A percentile compares a stretch with the other conserved stretches of the same genome.
phyloP scores from a whole-genome alignment of 2,329 filamentous ascomycete genomes.

The Tolypocladium ovalisporum region DNA sequence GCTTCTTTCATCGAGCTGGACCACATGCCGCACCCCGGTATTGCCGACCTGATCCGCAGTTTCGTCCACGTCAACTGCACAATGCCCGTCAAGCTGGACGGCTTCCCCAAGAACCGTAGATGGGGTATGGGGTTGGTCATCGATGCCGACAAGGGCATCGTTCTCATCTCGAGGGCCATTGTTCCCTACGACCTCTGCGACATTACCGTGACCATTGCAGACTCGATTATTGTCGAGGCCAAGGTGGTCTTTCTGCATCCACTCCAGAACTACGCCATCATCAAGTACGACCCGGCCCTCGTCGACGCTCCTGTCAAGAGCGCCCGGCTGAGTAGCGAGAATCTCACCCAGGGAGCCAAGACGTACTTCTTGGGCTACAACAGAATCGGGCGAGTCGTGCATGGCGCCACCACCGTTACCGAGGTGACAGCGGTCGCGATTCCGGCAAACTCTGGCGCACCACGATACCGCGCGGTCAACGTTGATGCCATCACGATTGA shows the following conservation, averaged over 20 bases:
- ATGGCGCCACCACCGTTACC: slow-evolving; percentile 88
- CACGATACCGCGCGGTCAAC: slow-evolving; percentile 88
- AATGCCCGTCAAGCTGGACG: slow-evolving; percentile 93
- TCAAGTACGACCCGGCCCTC: slow-evolving; percentile 86
- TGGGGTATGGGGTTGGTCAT: slow-evolving; percentile 96
- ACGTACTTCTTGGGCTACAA: slow-evolving; percentile 99
- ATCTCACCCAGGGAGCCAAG: slow-evolving; percentile 84
- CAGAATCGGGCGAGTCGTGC: slow-evolving; percentile 84
- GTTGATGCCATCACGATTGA: slow-evolving; percentile 96
- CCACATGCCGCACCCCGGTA: slow-evolving; percentile 76
- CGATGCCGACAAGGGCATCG: slow-evolving; percentile 89
- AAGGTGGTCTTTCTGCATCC: slow-evolving; percentile 95
- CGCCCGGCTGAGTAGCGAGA: slow-evolving; percentile 68
- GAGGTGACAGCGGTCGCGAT: slow-evolving; percentile 97
- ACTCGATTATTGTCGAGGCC: slow-evolving; percentile 87
- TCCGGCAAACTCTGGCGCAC: slow-evolving; percentile 82
- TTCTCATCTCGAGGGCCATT: slow-evolving; percentile 86
- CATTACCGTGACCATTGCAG: slow-evolving; percentile 90
- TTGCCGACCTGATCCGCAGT: slow-evolving; percentile 87
- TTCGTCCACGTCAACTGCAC: slow-evolving; percentile 89
- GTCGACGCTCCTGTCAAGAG: slow-evolving; percentile 92
- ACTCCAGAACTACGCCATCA: slow-evolving; percentile 89
- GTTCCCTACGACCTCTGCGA: slow-evolving; percentile 96
- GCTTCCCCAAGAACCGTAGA: slow-evolving; percentile 90
- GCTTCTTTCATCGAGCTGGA: slow-evolving; percentile 89